Evolutionary conservation across 495 filamentous ascomycete species (phyloP).

Genomic region (Zalerion maritima): DNA sequence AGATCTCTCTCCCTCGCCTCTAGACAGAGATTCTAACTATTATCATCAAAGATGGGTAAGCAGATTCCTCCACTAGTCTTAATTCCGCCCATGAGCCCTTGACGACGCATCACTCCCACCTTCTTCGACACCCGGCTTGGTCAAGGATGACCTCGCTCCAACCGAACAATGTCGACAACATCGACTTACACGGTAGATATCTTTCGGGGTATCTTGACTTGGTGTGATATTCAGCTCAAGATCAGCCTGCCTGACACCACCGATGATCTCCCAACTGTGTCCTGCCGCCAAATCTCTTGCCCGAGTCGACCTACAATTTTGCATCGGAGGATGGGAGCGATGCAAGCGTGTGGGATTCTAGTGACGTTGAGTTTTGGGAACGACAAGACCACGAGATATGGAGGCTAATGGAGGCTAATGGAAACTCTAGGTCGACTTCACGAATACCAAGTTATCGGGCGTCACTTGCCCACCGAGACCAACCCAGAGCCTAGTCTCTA

Average conservation of each 20-base stretch:
- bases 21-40: not conserved
- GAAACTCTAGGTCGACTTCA: slow-evolving; percentile 74
- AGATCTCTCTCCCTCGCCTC: no score
- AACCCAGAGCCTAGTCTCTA: slow-evolving; percentile 95
- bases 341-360: not conserved
- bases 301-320: no score
- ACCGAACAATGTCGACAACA: not conserved
- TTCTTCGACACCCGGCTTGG: not conserved
- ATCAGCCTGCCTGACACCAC: no score
- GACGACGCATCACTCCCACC: no score
- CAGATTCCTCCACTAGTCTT: slow-evolving; percentile 14
- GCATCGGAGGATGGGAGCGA: no score
- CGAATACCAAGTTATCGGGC: slow-evolving; percentile 99
- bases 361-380: not conserved
- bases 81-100: not conserved
- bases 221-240: no score
- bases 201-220: no score
- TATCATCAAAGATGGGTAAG: slow-evolving; percentile 38
- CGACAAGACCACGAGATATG: not conserved
- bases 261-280: no score
- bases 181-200: no score
- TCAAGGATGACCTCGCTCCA: slow-evolving; percentile 1
- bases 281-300: no score
- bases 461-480: slow-evolving; percentile 90
- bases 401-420: slow-evolving; percentile 2